Evolutionary conservation across 2,329 filamentous ascomycete species (phyloP).

Genomic region (Neoscytalidium dimidiatum): DNA sequence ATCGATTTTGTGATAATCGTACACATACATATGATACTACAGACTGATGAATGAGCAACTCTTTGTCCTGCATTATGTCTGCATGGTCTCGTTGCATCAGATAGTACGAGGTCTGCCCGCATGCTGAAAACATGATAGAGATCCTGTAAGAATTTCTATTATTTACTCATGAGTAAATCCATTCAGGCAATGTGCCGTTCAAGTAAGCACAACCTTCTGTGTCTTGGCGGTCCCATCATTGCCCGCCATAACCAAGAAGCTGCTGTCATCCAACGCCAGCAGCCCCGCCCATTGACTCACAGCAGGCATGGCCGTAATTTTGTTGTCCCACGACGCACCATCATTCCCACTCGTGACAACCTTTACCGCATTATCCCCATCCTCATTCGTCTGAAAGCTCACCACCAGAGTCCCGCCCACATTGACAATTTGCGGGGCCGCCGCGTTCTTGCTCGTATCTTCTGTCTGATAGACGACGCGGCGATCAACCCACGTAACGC

Average conservation of each 20-base stretch:
- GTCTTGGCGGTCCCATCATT: conserved; percentile 26
- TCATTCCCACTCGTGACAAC: conserved; percentile 31
- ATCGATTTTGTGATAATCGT: too few relatives aligned
- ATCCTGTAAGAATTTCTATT: too few relatives aligned
- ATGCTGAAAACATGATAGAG: too few relatives aligned
- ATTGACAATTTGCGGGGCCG: conserved; percentile 46
- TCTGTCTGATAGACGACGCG: conserved; percentile 38
- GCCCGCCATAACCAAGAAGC: conserved; percentile 32
- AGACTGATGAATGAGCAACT: too few relatives aligned
- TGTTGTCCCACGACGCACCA: conserved; percentile 32
- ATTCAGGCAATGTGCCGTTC: too few relatives aligned
- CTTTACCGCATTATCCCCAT: conserved; percentile 30
- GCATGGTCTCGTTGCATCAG: too few relatives aligned
- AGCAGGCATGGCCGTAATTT: conserved; percentile 30
- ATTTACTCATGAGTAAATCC: too few relatives aligned
- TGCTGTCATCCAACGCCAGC: conserved; percentile 28
- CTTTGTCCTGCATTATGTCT: too few relatives aligned
- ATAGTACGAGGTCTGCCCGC: too few relatives aligned
- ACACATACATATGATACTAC: too few relatives aligned
- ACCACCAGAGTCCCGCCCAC: conserved; percentile 46
- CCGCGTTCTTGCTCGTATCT: conserved; percentile 28
- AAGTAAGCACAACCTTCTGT: conserved; percentile 28
- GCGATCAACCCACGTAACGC: conserved; percentile 41
- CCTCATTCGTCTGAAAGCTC: conserved; percentile 51
- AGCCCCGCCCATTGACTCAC: conserved; percentile 35